phyloP scores from a whole-genome alignment of 345 rosid genomes.

The Citrus australasica region DNA sequence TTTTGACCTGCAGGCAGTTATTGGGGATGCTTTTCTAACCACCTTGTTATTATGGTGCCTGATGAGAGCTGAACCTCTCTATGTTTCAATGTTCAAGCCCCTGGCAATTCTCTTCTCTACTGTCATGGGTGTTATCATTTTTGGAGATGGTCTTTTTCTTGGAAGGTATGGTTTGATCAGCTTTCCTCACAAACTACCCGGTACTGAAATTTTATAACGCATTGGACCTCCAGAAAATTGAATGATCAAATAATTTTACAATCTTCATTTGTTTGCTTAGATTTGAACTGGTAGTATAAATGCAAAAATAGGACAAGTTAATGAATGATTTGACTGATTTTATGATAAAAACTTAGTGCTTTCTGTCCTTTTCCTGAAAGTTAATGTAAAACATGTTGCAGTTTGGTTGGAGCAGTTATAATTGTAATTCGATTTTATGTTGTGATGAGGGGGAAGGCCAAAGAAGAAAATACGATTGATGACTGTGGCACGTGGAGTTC shows the following conservation, averaged over 20 bases:
- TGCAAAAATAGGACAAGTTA: not conserved
- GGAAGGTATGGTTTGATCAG: constrained; percentile 20
- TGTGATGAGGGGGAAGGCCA: constrained; percentile 16
- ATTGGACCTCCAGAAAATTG: too few species aligned
- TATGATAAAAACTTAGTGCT: not conserved
- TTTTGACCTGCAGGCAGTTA: constrained; percentile 10
- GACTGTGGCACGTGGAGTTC: not conserved
- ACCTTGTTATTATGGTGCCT: constrained; percentile 24
- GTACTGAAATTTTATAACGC: too few species aligned
- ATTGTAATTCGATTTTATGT: constrained; percentile 17
- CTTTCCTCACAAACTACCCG: not conserved
- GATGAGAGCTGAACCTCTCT: constrained; percentile 21
- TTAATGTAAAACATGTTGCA: constrained; percentile 5
- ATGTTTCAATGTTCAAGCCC: constrained; percentile 37
- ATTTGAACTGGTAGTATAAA: not conserved
- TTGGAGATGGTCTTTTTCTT: constrained; percentile 23
- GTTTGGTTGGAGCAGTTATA: constrained; percentile 19
- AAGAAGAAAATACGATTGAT: not conserved
- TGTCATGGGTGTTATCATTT: constrained; percentile 11
- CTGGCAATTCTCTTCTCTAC: constrained; percentile 19
- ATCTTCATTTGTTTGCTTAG: not conserved
- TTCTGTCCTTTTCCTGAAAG: not conserved
- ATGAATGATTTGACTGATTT: not conserved
- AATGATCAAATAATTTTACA: not conserved
- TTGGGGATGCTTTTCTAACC: constrained; percentile 4